phyloP scores from a whole-genome alignment of 805 yeast species.

The Metschnikowia arizonensis region DNA sequence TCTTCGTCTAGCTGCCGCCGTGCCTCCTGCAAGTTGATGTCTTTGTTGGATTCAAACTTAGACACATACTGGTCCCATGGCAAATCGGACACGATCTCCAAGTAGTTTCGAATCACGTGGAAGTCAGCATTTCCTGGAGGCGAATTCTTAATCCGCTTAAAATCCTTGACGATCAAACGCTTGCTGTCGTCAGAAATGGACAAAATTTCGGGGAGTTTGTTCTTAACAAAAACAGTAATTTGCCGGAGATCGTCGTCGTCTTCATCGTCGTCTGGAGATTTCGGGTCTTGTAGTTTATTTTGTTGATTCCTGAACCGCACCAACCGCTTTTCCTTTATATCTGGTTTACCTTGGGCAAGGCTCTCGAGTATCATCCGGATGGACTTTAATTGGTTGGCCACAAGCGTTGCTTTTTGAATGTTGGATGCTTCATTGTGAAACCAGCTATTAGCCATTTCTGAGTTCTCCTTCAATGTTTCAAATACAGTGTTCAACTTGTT shows the following conservation, averaged over 20 bases:
- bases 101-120: slow-evolving; percentile 59
- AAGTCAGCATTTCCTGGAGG: slow-evolving; percentile 52
- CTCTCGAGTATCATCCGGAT: slow-evolving; percentile 48
- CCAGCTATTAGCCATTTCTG: slow-evolving; percentile 38
- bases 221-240: slow-evolving; percentile 35
- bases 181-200: slow-evolving; percentile 37
- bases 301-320: slow-evolving; percentile 4
- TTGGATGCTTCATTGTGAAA: slow-evolving; percentile 49
- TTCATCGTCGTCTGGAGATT: slow-evolving; percentile 32
- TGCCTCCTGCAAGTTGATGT: slow-evolving; percentile 51
- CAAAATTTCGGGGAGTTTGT: slow-evolving; percentile 32
- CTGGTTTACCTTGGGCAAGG: slow-evolving; percentile 19
- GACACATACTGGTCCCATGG: slow-evolving; percentile 50
- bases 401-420: slow-evolving; percentile 49
- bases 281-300: not conserved
- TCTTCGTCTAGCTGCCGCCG: slow-evolving; percentile 61
- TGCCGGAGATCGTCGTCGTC: slow-evolving; percentile 41
- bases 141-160: slow-evolving; percentile 50
- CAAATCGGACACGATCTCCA: slow-evolving; percentile 61
- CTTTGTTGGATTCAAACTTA: slow-evolving; percentile 33
- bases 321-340: slow-evolving; percentile 7
- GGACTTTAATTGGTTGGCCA: slow-evolving; percentile 52
- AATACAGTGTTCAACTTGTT: slow-evolving; percentile 38
- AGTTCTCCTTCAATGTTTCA: slow-evolving; percentile 28
- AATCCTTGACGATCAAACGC: slow-evolving; percentile 45